A percentile compares a stretch with the other conserved stretches of the same genome.
Evolutionary conservation across 2,329 filamentous ascomycete genomes (phyloP).

Genomic region (Bimuria novae-zelandiae): DNA sequence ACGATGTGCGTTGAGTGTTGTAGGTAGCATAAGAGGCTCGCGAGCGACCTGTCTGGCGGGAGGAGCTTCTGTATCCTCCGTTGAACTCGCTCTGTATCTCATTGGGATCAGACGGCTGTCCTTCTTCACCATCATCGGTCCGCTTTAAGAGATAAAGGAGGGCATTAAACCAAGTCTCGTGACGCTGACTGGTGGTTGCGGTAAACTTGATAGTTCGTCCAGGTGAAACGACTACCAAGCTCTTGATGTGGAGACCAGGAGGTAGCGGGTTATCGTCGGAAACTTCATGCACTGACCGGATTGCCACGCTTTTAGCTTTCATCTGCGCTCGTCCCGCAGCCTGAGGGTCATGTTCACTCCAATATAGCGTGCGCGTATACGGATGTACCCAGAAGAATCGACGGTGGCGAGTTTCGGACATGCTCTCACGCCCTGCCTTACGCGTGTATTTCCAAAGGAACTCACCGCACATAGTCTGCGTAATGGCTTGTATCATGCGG

Average conservation of each 20-base stretch:
- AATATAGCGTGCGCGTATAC: conserved; percentile 94
- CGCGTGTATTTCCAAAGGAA: conserved; percentile 99
- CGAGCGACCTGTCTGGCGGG: conserved; percentile 57
- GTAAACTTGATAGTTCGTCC: conserved; percentile 92
- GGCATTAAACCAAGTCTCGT: conserved; percentile 99
- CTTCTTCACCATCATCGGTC: conserved; percentile 59
- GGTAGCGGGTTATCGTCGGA: conserved; percentile 95
- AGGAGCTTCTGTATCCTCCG: conserved; percentile 58
- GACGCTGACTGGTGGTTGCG: conserved; percentile 87
- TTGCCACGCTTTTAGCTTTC: conserved; percentile 85
- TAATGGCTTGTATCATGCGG: conserved; percentile 98
- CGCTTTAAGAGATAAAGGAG: conserved; percentile 89
- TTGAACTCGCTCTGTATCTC: conserved; percentile 77
- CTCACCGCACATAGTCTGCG: conserved; percentile 99
- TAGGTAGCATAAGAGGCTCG: conserved; percentile 75
- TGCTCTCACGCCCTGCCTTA: conserved; percentile 84
- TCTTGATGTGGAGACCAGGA: conserved; percentile 92
- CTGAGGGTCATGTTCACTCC: conserved; percentile 89
- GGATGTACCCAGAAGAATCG: conserved; percentile 99
- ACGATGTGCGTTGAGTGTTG: conserved; percentile 62
- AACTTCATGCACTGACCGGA: conserved; percentile 89
- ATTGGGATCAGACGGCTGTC: conserved; percentile 60
- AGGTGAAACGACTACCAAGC: conserved; percentile 85
- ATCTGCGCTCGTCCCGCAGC: conserved; percentile 76
- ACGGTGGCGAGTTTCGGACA: conserved; percentile 87